Evolutionary conservation across 2,329 filamentous ascomycete genomes (phyloP).

Genomic region (Aspergillus phoenicis): DNA sequence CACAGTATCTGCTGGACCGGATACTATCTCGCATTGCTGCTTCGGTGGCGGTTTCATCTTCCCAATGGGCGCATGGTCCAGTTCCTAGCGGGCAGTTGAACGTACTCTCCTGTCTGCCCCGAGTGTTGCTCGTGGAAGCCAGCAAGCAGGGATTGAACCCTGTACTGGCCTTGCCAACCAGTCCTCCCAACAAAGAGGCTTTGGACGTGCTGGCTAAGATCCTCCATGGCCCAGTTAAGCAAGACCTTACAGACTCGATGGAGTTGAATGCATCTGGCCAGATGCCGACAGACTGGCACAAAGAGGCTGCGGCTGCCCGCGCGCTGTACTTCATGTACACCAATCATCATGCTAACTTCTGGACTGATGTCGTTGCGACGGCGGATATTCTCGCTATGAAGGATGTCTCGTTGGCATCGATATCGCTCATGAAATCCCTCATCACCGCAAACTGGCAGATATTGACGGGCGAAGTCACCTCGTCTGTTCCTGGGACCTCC

Average conservation of each 20-base stretch:
- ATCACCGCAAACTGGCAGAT: slow-evolving; percentile 58
- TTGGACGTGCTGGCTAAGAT: slow-evolving; percentile 58
- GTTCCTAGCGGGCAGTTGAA: slow-evolving; percentile 59
- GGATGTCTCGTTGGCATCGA: slow-evolving; percentile 58
- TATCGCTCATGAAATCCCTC: slow-evolving; percentile 55
- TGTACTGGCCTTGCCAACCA: slow-evolving; percentile 55
- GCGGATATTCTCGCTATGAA: slow-evolving; percentile 61
- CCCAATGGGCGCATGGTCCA: slow-evolving; percentile 56
- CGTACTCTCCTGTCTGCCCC: slow-evolving; percentile 60
- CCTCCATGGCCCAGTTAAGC: slow-evolving; percentile 55
- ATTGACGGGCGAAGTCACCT: slow-evolving; percentile 33
- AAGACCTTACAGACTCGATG: slow-evolving; percentile 29
- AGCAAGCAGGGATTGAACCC: slow-evolving; percentile 44
- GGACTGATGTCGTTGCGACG: slow-evolving; percentile 54
- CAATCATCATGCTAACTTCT: slow-evolving; percentile 54
- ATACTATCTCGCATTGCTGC: slow-evolving; percentile 53
- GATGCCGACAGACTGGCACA: slow-evolving; percentile 42
- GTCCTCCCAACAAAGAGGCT: slow-evolving; percentile 56
- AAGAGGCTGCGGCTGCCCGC: slow-evolving; percentile 57
- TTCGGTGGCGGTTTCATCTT: slow-evolving; percentile 48
- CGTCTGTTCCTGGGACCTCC: slow-evolving; percentile 24
- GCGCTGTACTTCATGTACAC: slow-evolving; percentile 59
- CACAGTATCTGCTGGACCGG: slow-evolving; percentile 43
- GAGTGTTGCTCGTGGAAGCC: slow-evolving; percentile 54
- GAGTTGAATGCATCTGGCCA: slow-evolving; percentile 36